phyloP scores from a whole-genome alignment of 805 yeast genomes.

The Schizosaccharomyces octosporus region DNA sequence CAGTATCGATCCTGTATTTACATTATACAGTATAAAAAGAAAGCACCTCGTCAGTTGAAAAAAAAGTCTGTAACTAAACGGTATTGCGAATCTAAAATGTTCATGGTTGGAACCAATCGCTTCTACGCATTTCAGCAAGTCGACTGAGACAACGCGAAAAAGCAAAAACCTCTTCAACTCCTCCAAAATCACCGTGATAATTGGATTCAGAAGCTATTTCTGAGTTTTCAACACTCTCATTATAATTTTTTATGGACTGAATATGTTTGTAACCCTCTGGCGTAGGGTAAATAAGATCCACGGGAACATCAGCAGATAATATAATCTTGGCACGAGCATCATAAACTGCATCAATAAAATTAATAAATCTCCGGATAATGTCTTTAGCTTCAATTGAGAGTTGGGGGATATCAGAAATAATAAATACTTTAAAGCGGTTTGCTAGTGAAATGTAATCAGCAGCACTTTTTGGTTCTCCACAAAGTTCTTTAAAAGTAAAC shows the following conservation, averaged over 20 bases:
- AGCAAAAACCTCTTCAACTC: slow-evolving; percentile 90
- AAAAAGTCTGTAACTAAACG: no score
- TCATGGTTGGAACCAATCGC: slow-evolving; percentile 42
- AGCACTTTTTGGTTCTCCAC: slow-evolving; percentile 73
- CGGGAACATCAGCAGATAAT: slow-evolving; percentile 70
- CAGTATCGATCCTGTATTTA: no score
- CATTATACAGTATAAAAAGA: no score
- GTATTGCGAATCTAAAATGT: no score
- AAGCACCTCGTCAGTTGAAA: no score
- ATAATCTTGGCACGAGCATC: slow-evolving; percentile 75
- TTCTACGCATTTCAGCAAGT: slow-evolving; percentile 77
- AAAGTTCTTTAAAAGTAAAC: slow-evolving; percentile 62
- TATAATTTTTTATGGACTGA: no score
- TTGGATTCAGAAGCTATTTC: not conserved
- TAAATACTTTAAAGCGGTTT: slow-evolving; percentile 42
- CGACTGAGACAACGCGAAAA: slow-evolving; percentile 86
- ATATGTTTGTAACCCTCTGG: not conserved
- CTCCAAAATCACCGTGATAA: slow-evolving; percentile 25
- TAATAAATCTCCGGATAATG: slow-evolving; percentile 70
- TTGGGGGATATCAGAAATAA: slow-evolving; percentile 83
- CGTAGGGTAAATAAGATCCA: slow-evolving; percentile 32
- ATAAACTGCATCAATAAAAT: slow-evolving; percentile 84
- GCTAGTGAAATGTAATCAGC: slow-evolving; percentile 84
- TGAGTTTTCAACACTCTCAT: no score
- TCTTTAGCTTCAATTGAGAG: slow-evolving; percentile 58